Evolutionary conservation across 2,329 filamentous ascomycete species (phyloP), one percentile per base, ranked within the genome.

Genomic region (Cladosporium sp.): DNA sequence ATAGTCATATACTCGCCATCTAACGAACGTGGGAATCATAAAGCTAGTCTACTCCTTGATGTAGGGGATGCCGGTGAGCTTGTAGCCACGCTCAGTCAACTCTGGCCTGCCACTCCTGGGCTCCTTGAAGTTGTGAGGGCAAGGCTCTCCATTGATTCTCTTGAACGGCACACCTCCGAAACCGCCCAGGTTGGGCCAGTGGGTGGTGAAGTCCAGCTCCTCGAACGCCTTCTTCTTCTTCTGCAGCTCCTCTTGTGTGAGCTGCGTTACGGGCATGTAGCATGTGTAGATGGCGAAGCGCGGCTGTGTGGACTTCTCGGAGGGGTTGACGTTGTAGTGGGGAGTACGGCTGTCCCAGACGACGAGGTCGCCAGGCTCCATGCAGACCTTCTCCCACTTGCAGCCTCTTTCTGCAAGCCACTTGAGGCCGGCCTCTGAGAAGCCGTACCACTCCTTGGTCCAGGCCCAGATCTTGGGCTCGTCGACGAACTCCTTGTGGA

Each of bases 51-150:
- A 55, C 26, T 41, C 68, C 60, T 72, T 69, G 64, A 78, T 79
- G 66, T 83, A 84, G 11, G 82, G 81, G 67, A 84, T 82, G 2
- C 82, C 82, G 3, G 81, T 84, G 59, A 84, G 70, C 69, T 78
- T 81, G 70, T 79, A 82, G 1, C 77, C 79, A 41, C 80, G 69
- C 74, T 83, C 81, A 64, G 72, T 73, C 41, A 84, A 68, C 30
- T 73, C 65, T 0, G 79, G 77, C 66, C 80, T 78, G 51, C 80
- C 77, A 4, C 80, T 68, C 34, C 6, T 54, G 0, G 81, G 81
- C 68, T 74, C 71, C 15, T 74, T 71, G 26, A 78, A 74, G 36
- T 80, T 78, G 67, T 79, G 71, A 14, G 74, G 71, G 62, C 76
- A 73, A 6, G 72, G 70, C 64, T 71, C 67, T 8, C 73, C 75